These are phyloP conservation scores for Termitomyces titanicus DNA, from an alignment of 768 basidiomycete genomes.

Conservation along the genomic window DNA sequence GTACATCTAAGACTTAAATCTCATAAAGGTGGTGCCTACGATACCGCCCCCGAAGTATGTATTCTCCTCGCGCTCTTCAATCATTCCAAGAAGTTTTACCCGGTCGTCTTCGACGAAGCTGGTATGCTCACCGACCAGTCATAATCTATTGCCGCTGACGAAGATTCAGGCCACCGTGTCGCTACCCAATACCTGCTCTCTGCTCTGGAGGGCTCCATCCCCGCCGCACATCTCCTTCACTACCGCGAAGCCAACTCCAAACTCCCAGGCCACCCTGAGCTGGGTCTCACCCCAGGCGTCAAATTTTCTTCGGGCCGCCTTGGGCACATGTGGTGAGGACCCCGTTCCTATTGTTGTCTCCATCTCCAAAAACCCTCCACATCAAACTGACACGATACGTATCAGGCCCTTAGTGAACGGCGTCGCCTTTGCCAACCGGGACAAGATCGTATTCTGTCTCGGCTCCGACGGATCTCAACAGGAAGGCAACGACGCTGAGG, in stretches of 20 bases:
- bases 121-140: slow-evolving; percentile 29
- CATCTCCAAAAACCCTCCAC: neutral
- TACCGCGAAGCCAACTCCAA: slow-evolving; percentile 86
- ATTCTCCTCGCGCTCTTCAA: slow-evolving; percentile 75
- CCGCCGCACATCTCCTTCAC: slow-evolving; percentile 73
- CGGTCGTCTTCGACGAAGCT: slow-evolving; percentile 78
- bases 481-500: slow-evolving; percentile 89
- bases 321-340: slow-evolving; percentile 76
- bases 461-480: slow-evolving; percentile 92
- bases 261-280: slow-evolving; percentile 86
- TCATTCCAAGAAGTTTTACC: slow-evolving; percentile 56
- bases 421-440: slow-evolving; percentile 73
- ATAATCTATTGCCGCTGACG: slow-evolving; percentile 2
- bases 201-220: slow-evolving; percentile 68
- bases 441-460: slow-evolving; percentile 76
- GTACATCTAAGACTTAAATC: neutral
- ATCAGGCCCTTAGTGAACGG: slow-evolving; percentile 76
- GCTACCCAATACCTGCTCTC: slow-evolving; percentile 86
- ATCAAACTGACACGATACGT: too few species aligned
- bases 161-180: slow-evolving; percentile 71
- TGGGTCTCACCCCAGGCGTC: slow-evolving; percentile 88
- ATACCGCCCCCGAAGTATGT: slow-evolving; percentile 83
- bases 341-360: neutral
- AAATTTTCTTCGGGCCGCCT: slow-evolving; percentile 93
- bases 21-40: slow-evolving; percentile 57